phyloP scores from a whole-genome alignment of 768 basidiomycete species.

The Neoboletus subvelutipes region DNA sequence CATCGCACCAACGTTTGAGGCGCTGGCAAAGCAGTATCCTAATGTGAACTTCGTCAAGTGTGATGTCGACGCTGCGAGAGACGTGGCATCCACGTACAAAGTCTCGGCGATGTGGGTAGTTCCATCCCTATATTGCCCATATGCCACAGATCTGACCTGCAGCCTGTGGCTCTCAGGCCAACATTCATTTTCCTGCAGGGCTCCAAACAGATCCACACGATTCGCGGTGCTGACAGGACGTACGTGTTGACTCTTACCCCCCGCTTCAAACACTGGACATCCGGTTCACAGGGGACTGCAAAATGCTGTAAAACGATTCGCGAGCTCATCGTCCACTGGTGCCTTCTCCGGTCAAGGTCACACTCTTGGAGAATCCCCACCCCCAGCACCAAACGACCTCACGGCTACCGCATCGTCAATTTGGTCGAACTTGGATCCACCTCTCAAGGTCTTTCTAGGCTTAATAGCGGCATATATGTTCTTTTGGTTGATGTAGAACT shows the following conservation, averaged over 20 bases:
- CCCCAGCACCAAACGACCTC: conserved; percentile 36
- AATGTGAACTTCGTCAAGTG: conserved; percentile 83
- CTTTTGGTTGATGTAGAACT: conserved; percentile 42
- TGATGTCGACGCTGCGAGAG: conserved; percentile 70
- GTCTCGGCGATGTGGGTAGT: conserved; percentile 69
- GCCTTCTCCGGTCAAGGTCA: conserved; percentile 74
- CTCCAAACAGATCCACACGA: conserved; percentile 61
- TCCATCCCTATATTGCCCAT: neutral
- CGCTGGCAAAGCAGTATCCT: conserved; percentile 63
- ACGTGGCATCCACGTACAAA: conserved; percentile 61
- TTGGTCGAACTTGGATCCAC: conserved; percentile 58
- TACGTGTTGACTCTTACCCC: conserved; percentile 34
- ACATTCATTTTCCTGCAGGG: conserved; percentile 81
- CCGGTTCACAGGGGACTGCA: conserved; percentile 53
- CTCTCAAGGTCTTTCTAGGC: conserved; percentile 62
- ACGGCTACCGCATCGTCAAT: conserved; percentile 35
- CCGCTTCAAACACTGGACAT: conserved; percentile 2
- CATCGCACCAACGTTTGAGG: conserved; percentile 76
- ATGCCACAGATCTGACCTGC: neutral
- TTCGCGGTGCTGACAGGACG: conserved; percentile 70
- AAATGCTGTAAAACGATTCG: conserved; percentile 52
- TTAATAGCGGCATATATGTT: conserved; percentile 64
- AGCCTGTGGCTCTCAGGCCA: conserved; percentile 50
- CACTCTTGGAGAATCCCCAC: conserved; percentile 56
- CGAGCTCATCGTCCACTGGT: conserved; percentile 37